Evolutionary conservation across 148 eudicot species (phyloP), one percentile per base, ranked within the genome.

Genomic region (Amaranthus cruentus): DNA sequence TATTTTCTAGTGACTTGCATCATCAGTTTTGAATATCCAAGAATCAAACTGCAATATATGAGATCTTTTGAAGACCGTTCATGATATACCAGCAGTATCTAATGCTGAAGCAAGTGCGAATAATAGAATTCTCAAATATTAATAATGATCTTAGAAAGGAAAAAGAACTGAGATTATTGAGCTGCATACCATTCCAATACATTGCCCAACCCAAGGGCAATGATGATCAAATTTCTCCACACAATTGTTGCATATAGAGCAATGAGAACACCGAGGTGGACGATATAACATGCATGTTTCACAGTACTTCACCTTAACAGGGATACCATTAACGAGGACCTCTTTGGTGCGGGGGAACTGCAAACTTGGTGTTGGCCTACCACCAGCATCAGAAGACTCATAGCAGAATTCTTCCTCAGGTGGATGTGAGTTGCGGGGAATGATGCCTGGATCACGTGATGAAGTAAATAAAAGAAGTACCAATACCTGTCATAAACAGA

Each of bases 131-230:
- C 63, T 10, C 7, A 60, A 60, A 10, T 44, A 38, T 28, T 28
- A 28, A 28, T 28, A 28, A 28, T 28, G 38, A 28, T 28, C 28
- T 6, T 1, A 64, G 50, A 66, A 73, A 13, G 77, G 43, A 62
- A 55, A 6, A 55, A 61, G 9, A 2, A 55, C 10, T 21, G 38
- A 65, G 73, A 70, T 47, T 65, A 21, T 47, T 47, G 52, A 69
- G 72, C 28, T 55, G 47, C 93, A 87, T 91, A 95, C 99, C 96
- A 90, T 47, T 73, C 97, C 99, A 73, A 95, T 87, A 87, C 98
- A 94, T 73, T 94, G 98, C 70, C 99, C 99, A 66, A 95, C 99
- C 99, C 99, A 95, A 54, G 99, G 99, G 84, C 99, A 95, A 85
- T 95, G 99, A 72, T 95, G 99, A 84, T 95, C 99, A 69, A 95